A percentile compares a stretch with the other conserved stretches of the same genome.
phyloP scores from a whole-genome alignment of 2,329 filamentous ascomycete genomes.

The Huntiella moniliformis region DNA sequence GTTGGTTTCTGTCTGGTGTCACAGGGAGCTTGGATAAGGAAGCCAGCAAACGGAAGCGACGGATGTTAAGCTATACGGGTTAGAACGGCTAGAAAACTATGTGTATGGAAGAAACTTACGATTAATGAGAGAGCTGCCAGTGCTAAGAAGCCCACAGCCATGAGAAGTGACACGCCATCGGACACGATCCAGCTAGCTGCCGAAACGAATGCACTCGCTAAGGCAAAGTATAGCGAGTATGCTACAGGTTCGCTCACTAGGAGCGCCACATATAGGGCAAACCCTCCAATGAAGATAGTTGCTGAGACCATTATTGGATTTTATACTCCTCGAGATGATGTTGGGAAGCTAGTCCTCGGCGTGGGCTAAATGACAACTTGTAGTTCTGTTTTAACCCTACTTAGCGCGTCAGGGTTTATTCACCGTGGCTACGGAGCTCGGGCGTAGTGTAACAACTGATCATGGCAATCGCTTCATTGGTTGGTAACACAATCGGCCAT shows the following conservation, averaged over 20 bases:
- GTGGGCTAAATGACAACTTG: background rate
- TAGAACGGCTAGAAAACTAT: background rate
- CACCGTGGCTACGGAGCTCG: too few relatives aligned
- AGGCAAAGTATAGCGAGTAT: constrained; percentile 5
- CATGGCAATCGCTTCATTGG: background rate
- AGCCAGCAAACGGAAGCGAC: background rate
- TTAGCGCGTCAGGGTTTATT: too few relatives aligned
- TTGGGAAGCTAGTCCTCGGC: too few relatives aligned
- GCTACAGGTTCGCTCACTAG: constrained; percentile 4
- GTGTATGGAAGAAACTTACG: background rate
- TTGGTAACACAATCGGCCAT: background rate
- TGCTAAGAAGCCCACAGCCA: background rate
- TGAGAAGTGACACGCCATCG: background rate
- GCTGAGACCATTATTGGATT: background rate
- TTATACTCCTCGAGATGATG: background rate
- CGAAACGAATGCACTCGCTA: background rate
- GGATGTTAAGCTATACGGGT: constrained; percentile 3
- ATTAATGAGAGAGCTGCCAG: background rate
- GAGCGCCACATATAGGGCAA: constrained; percentile 5
- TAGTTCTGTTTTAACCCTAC: background rate
- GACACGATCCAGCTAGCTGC: background rate
- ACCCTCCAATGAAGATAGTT: background rate
- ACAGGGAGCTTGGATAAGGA: background rate
- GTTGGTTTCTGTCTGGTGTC: background rate
- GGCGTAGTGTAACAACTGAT: background rate